A percentile compares a stretch with the other conserved stretches of the same genome.
phyloP scores from a whole-genome alignment of 2,329 filamentous ascomycete genomes.

The Fusarium vanettenii region DNA sequence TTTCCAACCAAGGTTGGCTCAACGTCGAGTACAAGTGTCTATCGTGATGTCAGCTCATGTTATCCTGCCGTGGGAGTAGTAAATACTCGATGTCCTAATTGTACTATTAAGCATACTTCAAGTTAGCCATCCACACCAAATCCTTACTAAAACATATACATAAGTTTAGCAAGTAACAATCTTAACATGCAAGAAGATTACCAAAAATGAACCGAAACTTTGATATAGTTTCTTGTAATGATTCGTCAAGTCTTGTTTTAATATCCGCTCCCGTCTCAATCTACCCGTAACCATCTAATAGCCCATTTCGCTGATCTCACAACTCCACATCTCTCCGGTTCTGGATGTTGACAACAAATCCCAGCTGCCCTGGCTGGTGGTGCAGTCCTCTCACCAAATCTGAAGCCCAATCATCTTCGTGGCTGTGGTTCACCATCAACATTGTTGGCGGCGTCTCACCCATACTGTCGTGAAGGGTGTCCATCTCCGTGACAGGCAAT shows the following conservation, averaged over 20 bases:
- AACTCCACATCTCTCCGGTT: neutral
- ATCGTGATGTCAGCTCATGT: neutral
- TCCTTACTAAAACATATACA: neutral
- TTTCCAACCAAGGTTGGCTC: neutral
- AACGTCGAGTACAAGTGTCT: too few relatives aligned
- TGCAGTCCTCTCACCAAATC: neutral
- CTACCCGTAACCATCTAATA: neutral
- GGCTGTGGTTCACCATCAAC: neutral
- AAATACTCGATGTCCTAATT: too few relatives aligned
- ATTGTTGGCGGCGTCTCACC: neutral
- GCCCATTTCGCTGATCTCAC: neutral
- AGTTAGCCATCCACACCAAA: neutral
- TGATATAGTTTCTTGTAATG: too few relatives aligned
- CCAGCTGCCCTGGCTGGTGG: neutral
- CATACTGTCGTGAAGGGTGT: neutral
- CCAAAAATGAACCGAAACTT: too few relatives aligned
- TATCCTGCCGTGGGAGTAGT: neutral
- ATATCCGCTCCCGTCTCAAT: neutral
- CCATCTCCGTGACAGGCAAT: neutral
- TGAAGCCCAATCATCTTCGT: neutral
- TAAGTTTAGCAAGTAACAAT: neutral
- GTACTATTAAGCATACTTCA: neutral
- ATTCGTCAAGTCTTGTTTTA: rapidly evolving
- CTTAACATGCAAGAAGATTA: too few relatives aligned
- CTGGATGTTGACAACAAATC: neutral